Conservation (phyloP, 139 green algal genomes). For the Bryopsis sp. region DNA sequence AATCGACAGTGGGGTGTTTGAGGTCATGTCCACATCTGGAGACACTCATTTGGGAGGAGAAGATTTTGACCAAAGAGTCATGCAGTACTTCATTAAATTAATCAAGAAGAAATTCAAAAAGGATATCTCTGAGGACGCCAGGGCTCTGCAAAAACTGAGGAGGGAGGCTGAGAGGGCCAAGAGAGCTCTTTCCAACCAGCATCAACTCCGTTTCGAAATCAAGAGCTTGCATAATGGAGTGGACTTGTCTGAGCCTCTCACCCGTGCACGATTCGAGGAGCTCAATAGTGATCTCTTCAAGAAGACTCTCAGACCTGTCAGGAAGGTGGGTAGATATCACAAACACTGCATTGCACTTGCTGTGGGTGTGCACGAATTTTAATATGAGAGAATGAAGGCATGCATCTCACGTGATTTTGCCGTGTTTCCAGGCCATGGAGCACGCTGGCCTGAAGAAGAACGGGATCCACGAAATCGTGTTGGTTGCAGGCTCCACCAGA, state of each 20-base stretch:
- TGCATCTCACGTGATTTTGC: too few relatives aligned
- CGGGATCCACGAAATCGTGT: constrained; percentile 88
- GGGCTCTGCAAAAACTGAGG: constrained; percentile 91
- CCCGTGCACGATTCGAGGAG: constrained; percentile 97
- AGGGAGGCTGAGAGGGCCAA: constrained; percentile 96
- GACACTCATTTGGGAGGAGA: constrained; percentile 96
- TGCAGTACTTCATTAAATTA: constrained; percentile 99
- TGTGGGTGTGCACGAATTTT: too few relatives aligned
- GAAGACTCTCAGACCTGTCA: constrained; percentile 94
- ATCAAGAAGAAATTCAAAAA: constrained; percentile 97
- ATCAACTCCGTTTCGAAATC: constrained; percentile 96
- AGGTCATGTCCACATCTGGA: constrained; percentile 82
- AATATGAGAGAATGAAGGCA: too few relatives aligned
- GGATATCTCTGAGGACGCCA: constrained; percentile 83
- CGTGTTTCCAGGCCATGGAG: constrained; percentile 90
- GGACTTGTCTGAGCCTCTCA: constrained; percentile 95
- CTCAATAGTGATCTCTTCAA: constrained; percentile 98
- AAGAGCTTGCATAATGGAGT: constrained; percentile 90
- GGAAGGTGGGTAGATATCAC: too few relatives aligned
- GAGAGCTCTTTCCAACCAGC: constrained; percentile 90
- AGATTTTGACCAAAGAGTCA: constrained; percentile 97
- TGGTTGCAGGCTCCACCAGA: constrained; percentile 92
- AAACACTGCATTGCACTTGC: too few relatives aligned
- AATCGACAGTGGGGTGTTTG: constrained; percentile 83
- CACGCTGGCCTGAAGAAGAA: constrained; percentile 86